Base-by-base conservation (phyloP, 2,329 filamentous ascomycete species). In the Fusarium temperatum region DNA sequence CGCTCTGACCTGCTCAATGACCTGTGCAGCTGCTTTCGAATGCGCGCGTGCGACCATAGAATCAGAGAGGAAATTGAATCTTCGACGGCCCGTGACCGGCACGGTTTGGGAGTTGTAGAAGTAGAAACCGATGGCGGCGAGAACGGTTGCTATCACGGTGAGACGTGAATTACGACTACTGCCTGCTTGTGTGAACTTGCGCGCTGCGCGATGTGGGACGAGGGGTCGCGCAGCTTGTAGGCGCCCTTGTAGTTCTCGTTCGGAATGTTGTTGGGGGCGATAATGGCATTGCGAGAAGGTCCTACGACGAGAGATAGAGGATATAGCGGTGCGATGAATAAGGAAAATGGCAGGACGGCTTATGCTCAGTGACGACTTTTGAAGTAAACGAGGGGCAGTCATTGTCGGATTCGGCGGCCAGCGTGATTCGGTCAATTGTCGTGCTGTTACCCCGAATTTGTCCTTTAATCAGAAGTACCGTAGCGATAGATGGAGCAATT, bases 41-140 rank as follows among this genome's bases (percentile, higher is more conserved):
- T 81, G 74, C 26, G 77, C 68, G 63, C 87, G 82, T 70, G 87
- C 83, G 76, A 91, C 90, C 78, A 90, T 85, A 63, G 86, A 80
- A 55, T 87, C 85, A 60, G 94, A 90, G 11, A 85, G 81, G 28
- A 85, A 84, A 81, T 95, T 95, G 87, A 96, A 96, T 41, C 93
- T 88, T 76, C 86, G 86, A 14, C 94, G 89, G 1, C 92, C 91
- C 10, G 90, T 92, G 12, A 94, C 88, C 5, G 93, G 93, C 20
- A 95, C 93, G 38, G 88, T 88, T 81, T 96, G 91, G 47, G 93
- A 84, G 79, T 95, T 92, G 78, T 84, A 86, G 63, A 90, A 84
- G 84, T 94, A 95, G 79, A 94, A 90, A 14, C 79, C 78, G 4
- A 85, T 77, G 8, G 87, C 88, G 48, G 82, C 84, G n/a, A 81